These are phyloP conservation scores for Onygenales sp. DNA, from an alignment of 2,329 filamentous ascomycete species.

Conservation along the genomic window DNA sequence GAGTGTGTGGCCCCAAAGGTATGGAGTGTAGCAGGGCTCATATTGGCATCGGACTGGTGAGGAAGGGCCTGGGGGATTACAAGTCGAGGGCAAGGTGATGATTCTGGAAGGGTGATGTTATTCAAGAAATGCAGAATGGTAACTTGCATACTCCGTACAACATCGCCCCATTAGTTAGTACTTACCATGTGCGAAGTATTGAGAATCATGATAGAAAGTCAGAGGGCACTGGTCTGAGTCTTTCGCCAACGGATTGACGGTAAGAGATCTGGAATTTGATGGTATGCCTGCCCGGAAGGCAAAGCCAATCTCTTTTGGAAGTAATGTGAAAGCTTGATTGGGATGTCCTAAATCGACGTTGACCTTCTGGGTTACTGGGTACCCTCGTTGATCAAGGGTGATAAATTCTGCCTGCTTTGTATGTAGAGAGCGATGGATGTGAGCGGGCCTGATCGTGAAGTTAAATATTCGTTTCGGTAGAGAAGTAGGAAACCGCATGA, in stretches of 20 bases:
- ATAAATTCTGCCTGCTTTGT: neutral
- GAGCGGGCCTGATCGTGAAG: conserved; percentile 8
- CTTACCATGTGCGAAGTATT: neutral
- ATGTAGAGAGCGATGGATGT: neutral
- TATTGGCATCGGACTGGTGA: neutral
- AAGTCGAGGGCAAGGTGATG: neutral
- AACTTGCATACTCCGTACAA: neutral
- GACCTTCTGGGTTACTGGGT: neutral
- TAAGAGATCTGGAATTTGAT: neutral
- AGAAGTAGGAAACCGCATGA: too few relatives aligned
- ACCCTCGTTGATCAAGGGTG: neutral
- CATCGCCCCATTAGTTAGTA: neutral
- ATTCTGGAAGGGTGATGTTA: neutral
- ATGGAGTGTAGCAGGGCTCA: neutral
- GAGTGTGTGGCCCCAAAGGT: neutral
- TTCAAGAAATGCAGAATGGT: neutral
- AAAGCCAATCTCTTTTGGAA: neutral
- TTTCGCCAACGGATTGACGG: neutral
- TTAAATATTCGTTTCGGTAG: too few relatives aligned
- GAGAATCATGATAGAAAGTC: neutral
- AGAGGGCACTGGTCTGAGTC: neutral
- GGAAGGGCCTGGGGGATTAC: neutral
- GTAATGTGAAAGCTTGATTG: neutral
- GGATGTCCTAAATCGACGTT: neutral
- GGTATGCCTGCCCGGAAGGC: neutral